Evolutionary conservation across 1,284 basidiomycete species (phyloP).

Genomic region (Fomitopsis pinicola): DNA sequence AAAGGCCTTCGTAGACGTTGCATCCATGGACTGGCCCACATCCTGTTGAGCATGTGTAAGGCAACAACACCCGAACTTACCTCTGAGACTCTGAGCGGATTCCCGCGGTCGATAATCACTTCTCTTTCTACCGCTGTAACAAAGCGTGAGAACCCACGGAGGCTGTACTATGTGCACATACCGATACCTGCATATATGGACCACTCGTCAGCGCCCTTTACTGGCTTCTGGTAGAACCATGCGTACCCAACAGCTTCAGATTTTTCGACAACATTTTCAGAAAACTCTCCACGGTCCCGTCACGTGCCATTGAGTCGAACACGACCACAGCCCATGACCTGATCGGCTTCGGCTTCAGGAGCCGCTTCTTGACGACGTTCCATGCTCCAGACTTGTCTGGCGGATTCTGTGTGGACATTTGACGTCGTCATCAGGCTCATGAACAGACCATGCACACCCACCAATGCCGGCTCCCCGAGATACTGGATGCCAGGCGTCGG

Average conservation of each 20-base stretch:
- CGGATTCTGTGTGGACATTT: neutral
- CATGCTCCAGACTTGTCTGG: conserved; percentile 22
- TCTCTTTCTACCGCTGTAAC: neutral
- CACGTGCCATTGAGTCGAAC: conserved; percentile 17
- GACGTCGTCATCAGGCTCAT: conserved; percentile 3
- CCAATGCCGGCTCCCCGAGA: conserved; percentile 6
- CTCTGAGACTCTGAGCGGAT: neutral
- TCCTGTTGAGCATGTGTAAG: neutral
- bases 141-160: neutral
- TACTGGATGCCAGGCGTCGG: conserved; percentile 28
- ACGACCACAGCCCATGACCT: conserved; percentile 25
- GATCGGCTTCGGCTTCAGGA: conserved; percentile 12
- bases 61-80: neutral
- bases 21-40: neutral
- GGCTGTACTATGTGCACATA: neutral
- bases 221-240: neutral
- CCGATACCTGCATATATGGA: neutral
- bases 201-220: neutral
- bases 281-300: conserved; percentile 10
- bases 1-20: conserved; percentile 19
- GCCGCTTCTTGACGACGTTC: conserved; percentile 29
- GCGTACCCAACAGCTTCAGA: conserved; percentile 30
- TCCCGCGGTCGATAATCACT: neutral
- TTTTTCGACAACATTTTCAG: conserved; percentile 22
- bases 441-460: neutral